These are phyloP conservation scores for Meredithiella fracta DNA, from an alignment of 2,329 filamentous ascomycete species.

Conservation along the genomic window DNA sequence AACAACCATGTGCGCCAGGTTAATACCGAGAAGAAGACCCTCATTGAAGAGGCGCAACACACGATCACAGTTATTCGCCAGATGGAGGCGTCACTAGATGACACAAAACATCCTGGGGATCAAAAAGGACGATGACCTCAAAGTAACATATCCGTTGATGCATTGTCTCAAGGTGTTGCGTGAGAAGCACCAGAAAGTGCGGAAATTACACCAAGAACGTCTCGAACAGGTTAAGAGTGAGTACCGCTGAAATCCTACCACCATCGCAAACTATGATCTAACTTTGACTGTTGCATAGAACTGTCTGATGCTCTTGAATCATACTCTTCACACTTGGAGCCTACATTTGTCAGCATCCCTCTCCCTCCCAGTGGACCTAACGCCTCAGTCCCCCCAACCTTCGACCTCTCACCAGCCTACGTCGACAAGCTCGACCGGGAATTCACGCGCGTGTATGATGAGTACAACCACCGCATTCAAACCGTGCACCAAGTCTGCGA, in stretches of 20 bases:
- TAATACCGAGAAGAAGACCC: constrained; percentile 70
- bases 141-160: constrained; percentile 68
- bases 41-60: constrained; percentile 77
- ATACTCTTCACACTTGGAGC: constrained; percentile 88
- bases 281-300: constrained; percentile 34
- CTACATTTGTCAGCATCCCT: constrained; percentile 68
- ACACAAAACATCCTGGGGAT: constrained; percentile 49
- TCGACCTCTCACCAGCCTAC: constrained; percentile 85
- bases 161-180: constrained; percentile 65
- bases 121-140: constrained; percentile 50
- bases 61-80: constrained; percentile 77
- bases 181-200: constrained; percentile 69
- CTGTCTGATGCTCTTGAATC: constrained; percentile 86
- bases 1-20: constrained; percentile 79
- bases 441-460: constrained; percentile 89
- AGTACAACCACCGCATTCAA: constrained; percentile 71
- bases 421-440: constrained; percentile 75
- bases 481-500: constrained; percentile 61
- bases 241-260: constrained; percentile 21
- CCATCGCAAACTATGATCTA: background rate
- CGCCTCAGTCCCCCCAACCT: constrained; percentile 60
- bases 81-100: constrained; percentile 82
- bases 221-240: constrained; percentile 90
- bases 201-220: constrained; percentile 71
- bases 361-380: constrained; percentile 70